These are phyloP conservation scores for Phlebopus sp. DNA, from an alignment of 1,284 basidiomycete genomes.

Conservation along the genomic window DNA sequence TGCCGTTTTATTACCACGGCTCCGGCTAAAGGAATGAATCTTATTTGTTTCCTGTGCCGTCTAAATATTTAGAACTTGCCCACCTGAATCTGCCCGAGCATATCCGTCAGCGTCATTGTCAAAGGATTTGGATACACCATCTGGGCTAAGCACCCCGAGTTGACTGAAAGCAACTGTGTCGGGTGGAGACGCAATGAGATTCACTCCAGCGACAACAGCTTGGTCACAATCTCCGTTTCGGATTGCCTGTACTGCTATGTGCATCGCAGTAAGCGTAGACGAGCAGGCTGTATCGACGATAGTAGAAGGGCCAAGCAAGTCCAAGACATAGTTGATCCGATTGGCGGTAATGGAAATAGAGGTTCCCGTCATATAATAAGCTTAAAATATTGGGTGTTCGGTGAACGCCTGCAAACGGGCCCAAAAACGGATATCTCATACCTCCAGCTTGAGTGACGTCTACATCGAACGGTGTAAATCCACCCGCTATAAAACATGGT, in stretches of 20 bases:
- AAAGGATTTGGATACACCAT: constrained; percentile 45
- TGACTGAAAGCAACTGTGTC: constrained; percentile 33
- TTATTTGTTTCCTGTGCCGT: not conserved
- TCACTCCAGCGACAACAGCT: constrained; percentile 41
- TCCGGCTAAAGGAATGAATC: not conserved
- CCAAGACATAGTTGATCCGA: constrained; percentile 44
- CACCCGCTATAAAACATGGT: not conserved
- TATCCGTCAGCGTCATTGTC: constrained; percentile 44
- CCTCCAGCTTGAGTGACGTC: not conserved
- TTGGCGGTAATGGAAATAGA: constrained; percentile 39
- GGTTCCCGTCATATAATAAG: not conserved
- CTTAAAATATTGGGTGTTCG: not conserved
- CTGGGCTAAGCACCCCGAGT: constrained; percentile 35
- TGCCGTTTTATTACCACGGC: constrained; percentile 20
- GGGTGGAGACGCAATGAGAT: constrained; percentile 41
- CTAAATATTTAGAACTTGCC: not conserved
- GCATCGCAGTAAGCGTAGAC: constrained; percentile 39
- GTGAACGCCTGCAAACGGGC: not conserved
- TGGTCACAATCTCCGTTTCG: constrained; percentile 41
- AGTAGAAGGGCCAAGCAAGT: constrained; percentile 41
- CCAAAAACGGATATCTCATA: not conserved
- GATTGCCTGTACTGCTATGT: constrained; percentile 42
- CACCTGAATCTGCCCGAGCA: constrained; percentile 5
- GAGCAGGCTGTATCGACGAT: constrained; percentile 46
- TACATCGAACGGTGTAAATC: not conserved